Base-by-base conservation (phyloP, 2,329 filamentous ascomycete species). In the Aphanoascus verrucosus region DNA sequence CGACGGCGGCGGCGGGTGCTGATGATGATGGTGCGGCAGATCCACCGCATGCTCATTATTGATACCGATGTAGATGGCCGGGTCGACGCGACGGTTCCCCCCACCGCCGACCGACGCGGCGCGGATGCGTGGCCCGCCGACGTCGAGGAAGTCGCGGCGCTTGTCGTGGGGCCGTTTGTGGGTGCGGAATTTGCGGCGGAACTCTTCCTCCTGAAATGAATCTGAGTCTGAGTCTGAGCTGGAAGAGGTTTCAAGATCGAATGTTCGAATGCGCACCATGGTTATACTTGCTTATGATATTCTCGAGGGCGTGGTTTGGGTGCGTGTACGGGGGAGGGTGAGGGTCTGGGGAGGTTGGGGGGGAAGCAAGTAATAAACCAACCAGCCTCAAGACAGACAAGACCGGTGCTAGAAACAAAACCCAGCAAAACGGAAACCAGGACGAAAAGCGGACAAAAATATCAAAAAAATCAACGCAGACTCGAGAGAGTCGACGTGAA, bases 21-120 rank as follows among this genome's bases (percentile, higher is more conserved):
- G n/a, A n/a, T n/a, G n/a, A n/a, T n/a, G n/a, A n/a, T n/a, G n/a
- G n/a, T n/a, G n/a, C n/a, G n/a, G n/a, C n/a, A n/a, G n/a, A n/a
- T n/a, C n/a, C n/a, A n/a, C n/a, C n/a, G n/a, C n/a, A n/a, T n/a
- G 46, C 2, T 61, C 63, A 37, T 67, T 66, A 53, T 64, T 66
- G 61, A 64, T 69, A 55, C 69, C 68, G 49, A 69, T 60, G 38
- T 67, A 63, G 49, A 69, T 63, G 11, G 65, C 59, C 11, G 63
- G 59, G 9, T 55, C 48, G 1, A 15, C 8, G 40, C 35, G 20
- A 20, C 49, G 54, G 23, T 28, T 28, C n/a, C n/a, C n/a, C n/a
- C n/a, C n/a, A 58, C 61, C 31, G 37, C 59, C 67, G 2, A 65
- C 69, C 5, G 69, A 71, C 5, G 62, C 60, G 2, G 69, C 70